Evolutionary conservation across 192 early-diverging fungal species (phyloP).

Genomic region (Ambispora gerdemannii): DNA sequence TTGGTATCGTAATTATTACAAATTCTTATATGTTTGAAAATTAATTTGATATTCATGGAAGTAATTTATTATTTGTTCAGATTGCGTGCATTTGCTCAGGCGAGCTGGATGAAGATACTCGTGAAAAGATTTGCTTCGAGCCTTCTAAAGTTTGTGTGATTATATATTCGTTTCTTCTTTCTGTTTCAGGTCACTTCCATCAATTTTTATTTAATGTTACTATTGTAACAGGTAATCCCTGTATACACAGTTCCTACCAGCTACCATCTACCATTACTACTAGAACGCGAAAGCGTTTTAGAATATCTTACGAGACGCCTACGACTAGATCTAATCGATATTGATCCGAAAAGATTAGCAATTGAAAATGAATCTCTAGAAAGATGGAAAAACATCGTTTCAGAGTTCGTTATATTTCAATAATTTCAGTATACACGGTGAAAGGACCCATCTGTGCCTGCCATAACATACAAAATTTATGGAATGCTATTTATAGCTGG

Average conservation of each 20-base stretch:
- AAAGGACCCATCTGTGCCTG: no score
- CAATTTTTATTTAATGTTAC: no score
- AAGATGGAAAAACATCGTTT: conserved; percentile 73
- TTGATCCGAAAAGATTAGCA: conserved; percentile 45
- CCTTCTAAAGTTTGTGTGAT: conserved; percentile 83
- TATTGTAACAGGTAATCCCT: neutral
- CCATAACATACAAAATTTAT: no score
- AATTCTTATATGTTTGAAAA: conserved; percentile 28
- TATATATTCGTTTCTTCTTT: conserved; percentile 94
- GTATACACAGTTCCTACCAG: neutral
- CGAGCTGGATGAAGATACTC: conserved; percentile 78
- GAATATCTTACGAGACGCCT: conserved; percentile 72
- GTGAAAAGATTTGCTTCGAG: conserved; percentile 97
- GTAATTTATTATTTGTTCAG: conserved; percentile 24
- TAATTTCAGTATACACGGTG: no score
- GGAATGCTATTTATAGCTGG: no score
- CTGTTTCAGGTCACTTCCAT: conserved; percentile 81
- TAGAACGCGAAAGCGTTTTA: conserved; percentile 73
- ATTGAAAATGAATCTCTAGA: conserved; percentile 59
- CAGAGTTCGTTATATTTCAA: conserved; percentile 36
- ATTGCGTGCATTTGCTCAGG: conserved; percentile 84
- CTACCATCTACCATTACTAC: conserved; percentile 87
- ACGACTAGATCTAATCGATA: conserved; percentile 50
- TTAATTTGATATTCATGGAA: neutral
- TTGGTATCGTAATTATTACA: conserved; percentile 49